Evolutionary conservation across 768 basidiomycete species (phyloP), one percentile per base, ranked within the genome.

Genomic region (Candolleomyces eurysporus): DNA sequence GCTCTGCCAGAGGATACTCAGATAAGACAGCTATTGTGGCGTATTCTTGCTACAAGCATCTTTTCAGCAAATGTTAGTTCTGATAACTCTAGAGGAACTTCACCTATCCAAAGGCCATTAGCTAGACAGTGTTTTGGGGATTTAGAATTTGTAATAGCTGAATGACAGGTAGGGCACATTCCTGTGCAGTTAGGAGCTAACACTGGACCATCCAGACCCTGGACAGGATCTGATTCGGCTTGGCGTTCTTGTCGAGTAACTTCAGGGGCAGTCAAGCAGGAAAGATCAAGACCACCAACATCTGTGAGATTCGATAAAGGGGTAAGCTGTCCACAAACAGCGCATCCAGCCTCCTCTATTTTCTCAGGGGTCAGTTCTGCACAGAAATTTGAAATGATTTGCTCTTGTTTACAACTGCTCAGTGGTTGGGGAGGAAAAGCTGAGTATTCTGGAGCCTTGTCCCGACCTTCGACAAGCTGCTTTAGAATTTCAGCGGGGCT

Each of bases 31-130:
- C 50, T 16, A 36, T 67, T 72, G 46, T 67, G 66, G 5, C 68
- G 40, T 4, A 67, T 58, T 5, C 66, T 46, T 9, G 72, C 57
- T 0, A 76, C 64, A 0, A 72, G 40, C 17, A 72, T 10, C 51
- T 68, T 63, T 60, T 76, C 74, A 8, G 61, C 50, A 52, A 64
- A 72, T 17, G 39, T 64, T 2, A 76, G 61, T 9, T 52, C 36
- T 21, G 60, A n/a, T 16, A 76, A 49, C 36, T 65, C 65, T 3
- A 10, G 0, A 10, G 71, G 75, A 5, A 73, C 66, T 9, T 69
- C 63, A 8, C 74, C 74, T 13, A 76, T 14, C 73, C 73, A 76
- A 1, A 74, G 48, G 0, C 72, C 73, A 66, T 72, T 70, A 0
- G 72, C 73, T 14, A 76, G 53, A 4, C 69, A 7, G 10, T 11